These are phyloP conservation scores for Stemphylium lycopersici DNA, from an alignment of 2,329 filamentous ascomycete species.

Conservation along the genomic window DNA sequence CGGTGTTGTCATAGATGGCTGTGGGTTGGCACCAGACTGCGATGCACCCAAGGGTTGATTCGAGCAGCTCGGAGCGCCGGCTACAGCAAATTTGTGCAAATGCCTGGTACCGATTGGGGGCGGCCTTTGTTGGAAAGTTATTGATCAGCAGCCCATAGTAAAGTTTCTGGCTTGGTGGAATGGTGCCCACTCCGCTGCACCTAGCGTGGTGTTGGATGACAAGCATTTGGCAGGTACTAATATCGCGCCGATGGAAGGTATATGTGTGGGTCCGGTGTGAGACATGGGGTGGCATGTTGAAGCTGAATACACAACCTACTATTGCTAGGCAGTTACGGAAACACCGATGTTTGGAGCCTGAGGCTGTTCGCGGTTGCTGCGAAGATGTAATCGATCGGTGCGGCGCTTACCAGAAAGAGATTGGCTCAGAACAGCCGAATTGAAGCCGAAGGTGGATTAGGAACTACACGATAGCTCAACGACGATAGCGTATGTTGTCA, in stretches of 20 bases:
- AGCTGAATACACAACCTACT: background rate
- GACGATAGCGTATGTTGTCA: background rate
- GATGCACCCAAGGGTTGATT: background rate
- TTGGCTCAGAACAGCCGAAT: slow-evolving; percentile 4
- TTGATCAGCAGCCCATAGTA: slow-evolving; percentile 8
- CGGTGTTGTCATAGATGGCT: background rate
- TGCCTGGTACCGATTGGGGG: slow-evolving; percentile 6
- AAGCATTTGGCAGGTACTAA: slow-evolving; percentile 5
- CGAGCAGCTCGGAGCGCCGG: background rate
- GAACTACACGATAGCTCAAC: slow-evolving; percentile 6
- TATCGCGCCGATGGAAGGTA: slow-evolving; percentile 2
- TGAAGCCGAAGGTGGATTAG: background rate
- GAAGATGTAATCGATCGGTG: slow-evolving; percentile 8
- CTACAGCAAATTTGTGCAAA: background rate
- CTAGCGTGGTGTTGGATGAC: slow-evolving; percentile 13
- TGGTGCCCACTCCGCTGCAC: background rate
- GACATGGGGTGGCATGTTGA: slow-evolving; percentile 1
- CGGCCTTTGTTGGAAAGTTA: slow-evolving; percentile 2
- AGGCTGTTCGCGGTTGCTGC: slow-evolving; percentile 7
- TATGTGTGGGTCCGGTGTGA: slow-evolving; percentile 8
- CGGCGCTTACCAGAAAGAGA: slow-evolving; percentile 9
- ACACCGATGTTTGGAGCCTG: slow-evolving; percentile 8
- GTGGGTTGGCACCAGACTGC: background rate
- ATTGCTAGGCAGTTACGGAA: background rate
- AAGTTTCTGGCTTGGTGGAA: background rate